These are phyloP conservation scores for Pichia cabralensis DNA, from an alignment of 805 yeast genomes.

Conservation along the genomic window DNA sequence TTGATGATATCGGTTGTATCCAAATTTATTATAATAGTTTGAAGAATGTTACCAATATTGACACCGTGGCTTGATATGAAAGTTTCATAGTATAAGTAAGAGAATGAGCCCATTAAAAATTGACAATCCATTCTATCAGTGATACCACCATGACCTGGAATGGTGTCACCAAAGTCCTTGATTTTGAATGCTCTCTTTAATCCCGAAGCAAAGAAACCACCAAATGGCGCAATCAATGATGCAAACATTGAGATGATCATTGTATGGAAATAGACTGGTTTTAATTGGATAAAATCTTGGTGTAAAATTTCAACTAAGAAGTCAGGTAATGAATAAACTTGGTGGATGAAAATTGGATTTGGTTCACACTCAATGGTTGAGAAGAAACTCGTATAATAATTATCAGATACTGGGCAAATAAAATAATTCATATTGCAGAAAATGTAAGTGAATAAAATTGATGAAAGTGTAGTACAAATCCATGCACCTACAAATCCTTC, in stretches of 20 bases:
- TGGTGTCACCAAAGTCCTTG: constrained; percentile 96
- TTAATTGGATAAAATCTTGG: constrained; percentile 45
- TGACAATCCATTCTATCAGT: constrained; percentile 98
- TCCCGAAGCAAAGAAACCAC: constrained; percentile 98
- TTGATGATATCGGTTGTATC: constrained; percentile 54
- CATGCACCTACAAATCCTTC: constrained; percentile 98
- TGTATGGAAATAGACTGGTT: constrained; percentile 88
- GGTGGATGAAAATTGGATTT: constrained; percentile 83
- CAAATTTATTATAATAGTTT: constrained; percentile 63
- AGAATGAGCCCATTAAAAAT: constrained; percentile 93
- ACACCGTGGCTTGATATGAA: constrained; percentile 68
- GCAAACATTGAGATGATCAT: constrained; percentile 86
- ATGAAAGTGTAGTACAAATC: constrained; percentile 79
- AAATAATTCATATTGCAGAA: constrained; percentile 61
- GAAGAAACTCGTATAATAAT: constrained; percentile 34
- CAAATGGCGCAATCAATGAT: constrained; percentile 94
- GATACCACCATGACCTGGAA: constrained; percentile 98
- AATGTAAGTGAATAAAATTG: constrained; percentile 53
- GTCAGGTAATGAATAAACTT: constrained; percentile 65
- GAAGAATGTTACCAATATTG: constrained; percentile 66
- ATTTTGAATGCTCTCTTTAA: constrained; percentile 91
- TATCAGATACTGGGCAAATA: constrained; percentile 69
- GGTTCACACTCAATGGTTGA: constrained; percentile 65
- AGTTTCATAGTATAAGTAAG: constrained; percentile 86
- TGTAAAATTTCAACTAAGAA: constrained; percentile 38